Evolutionary conservation across 2,329 filamentous ascomycete genomes (phyloP).

Genomic region (Capronia coronata): DNA sequence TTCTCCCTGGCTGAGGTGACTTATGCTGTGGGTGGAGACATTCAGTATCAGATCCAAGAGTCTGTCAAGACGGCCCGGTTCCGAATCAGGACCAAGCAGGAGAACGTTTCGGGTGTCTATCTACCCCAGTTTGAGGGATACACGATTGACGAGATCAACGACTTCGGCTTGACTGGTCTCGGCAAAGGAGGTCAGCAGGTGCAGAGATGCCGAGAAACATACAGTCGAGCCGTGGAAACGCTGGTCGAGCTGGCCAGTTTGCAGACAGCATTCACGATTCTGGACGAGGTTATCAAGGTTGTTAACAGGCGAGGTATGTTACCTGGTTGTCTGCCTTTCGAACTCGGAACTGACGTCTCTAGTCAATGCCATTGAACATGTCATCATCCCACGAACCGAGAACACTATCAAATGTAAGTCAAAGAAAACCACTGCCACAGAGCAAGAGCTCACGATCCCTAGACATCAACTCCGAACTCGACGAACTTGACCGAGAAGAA

Average conservation of each 20-base stretch:
- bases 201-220: slow-evolving; percentile 89
- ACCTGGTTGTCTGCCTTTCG: background rate
- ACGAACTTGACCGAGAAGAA: slow-evolving; percentile 94
- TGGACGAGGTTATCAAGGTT: slow-evolving; percentile 98
- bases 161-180: slow-evolving; percentile 90
- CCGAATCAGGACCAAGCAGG: slow-evolving; percentile 87
- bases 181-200: slow-evolving; percentile 98
- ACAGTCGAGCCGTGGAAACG: slow-evolving; percentile 90
- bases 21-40: slow-evolving; percentile 91
- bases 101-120: slow-evolving; percentile 96
- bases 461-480: slow-evolving; percentile 97
- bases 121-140: slow-evolving; percentile 91
- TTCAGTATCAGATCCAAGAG: slow-evolving; percentile 95
- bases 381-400: slow-evolving; percentile 95
- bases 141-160: slow-evolving; percentile 70
- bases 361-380: slow-evolving; percentile 79
- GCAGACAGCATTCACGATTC: slow-evolving; percentile 88
- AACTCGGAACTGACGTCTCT: slow-evolving; percentile 27
- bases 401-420: slow-evolving; percentile 93
- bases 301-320: slow-evolving; percentile 81
- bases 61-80: slow-evolving; percentile 90
- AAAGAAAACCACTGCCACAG: background rate
- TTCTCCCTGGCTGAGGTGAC: slow-evolving; percentile 97
- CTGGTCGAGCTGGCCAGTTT: slow-evolving; percentile 45
- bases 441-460: background rate